A percentile compares a stretch with the other conserved stretches of the same genome.
These are phyloP conservation scores for Wickerhamomyces queroliae DNA, from an alignment of 805 yeast genomes.

Conservation along the genomic window DNA sequence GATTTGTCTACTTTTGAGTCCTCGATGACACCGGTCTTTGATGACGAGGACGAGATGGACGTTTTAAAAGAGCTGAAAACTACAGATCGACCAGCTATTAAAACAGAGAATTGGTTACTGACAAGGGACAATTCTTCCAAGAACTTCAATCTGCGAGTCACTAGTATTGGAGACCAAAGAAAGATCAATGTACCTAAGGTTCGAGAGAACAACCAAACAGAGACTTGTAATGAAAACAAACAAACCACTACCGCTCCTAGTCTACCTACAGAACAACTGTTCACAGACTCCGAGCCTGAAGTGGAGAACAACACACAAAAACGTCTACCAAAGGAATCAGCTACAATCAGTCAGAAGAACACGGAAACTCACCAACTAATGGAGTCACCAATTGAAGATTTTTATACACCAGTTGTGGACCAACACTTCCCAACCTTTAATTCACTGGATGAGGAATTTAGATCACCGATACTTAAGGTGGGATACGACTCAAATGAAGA, in stretches of 20 bases:
- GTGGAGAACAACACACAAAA: too few relatives aligned
- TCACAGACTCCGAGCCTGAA: too few relatives aligned
- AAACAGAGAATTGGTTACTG: neutral
- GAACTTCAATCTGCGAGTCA: neutral
- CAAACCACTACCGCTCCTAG: too few relatives aligned
- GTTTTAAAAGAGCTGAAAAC: neutral
- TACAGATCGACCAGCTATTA: slow-evolving; percentile 3
- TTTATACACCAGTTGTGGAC: neutral
- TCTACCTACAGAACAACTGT: too few relatives aligned
- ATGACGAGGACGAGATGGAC: slow-evolving; percentile 11
- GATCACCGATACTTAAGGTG: slow-evolving; percentile 15
- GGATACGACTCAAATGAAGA: slow-evolving; percentile 13
- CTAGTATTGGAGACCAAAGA: neutral
- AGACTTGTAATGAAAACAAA: too few relatives aligned
- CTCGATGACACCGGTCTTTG: slow-evolving; percentile 18
- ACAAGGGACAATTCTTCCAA: neutral
- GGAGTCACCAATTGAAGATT: too few relatives aligned
- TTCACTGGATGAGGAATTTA: slow-evolving; percentile 18
- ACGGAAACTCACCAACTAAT: too few relatives aligned
- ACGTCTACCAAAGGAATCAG: too few relatives aligned
- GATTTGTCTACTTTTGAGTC: slow-evolving; percentile 19
- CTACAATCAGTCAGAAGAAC: too few relatives aligned
- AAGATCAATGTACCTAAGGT: too few relatives aligned
- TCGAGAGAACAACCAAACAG: too few relatives aligned
- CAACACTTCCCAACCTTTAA: slow-evolving; percentile 6